Base-by-base conservation (phyloP, 495 filamentous ascomycete genomes). In the Xylaria sp. region DNA sequence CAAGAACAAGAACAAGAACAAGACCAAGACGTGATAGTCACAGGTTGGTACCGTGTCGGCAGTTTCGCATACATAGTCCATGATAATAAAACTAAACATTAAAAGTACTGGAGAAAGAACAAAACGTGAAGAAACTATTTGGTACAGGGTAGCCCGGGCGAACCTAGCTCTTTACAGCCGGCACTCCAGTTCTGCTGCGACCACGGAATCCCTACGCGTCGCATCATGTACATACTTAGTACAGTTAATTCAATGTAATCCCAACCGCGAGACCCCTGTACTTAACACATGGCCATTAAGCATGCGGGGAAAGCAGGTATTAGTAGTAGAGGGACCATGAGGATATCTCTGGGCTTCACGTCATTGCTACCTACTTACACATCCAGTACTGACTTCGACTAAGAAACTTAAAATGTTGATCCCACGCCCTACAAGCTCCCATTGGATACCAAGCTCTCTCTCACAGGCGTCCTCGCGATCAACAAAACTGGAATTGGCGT, bases 261-360 rank as follows among this genome's bases (percentile, higher is more conserved):
- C n/a, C n/a, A n/a, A 46, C 15, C 43, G 8, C 35, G 8, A 5
- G 14, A 31, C 52, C 52, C 50, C 26, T 31, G 31, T 55, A 31
- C 52, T 59, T 59, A 59, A 21, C 57, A 37, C 33, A 12, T 55
- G 31, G 29, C 7, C 17, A 59, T 59, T 59, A 59, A 37, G 29
- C 29, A 59, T 59, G 57, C 57, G 57, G 57, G 57, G 57, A 59
- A 59, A 24, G n/a, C n/a, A n/a, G n/a, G n/a, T n/a, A n/a, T n/a
- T n/a, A n/a, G n/a, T n/a, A n/a, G n/a, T n/a, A n/a, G n/a, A n/a
- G n/a, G n/a, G n/a, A n/a, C n/a, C n/a, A n/a, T n/a, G n/a, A n/a
- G n/a, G n/a, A n/a, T n/a, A n/a, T n/a, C n/a, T n/a, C n/a, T n/a
- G n/a, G n/a, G n/a, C n/a, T n/a, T n/a, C n/a, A n/a, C n/a, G 52